phyloP scores from a whole-genome alignment of 495 filamentous ascomycete species.

The Evansstolkia leycettana region DNA sequence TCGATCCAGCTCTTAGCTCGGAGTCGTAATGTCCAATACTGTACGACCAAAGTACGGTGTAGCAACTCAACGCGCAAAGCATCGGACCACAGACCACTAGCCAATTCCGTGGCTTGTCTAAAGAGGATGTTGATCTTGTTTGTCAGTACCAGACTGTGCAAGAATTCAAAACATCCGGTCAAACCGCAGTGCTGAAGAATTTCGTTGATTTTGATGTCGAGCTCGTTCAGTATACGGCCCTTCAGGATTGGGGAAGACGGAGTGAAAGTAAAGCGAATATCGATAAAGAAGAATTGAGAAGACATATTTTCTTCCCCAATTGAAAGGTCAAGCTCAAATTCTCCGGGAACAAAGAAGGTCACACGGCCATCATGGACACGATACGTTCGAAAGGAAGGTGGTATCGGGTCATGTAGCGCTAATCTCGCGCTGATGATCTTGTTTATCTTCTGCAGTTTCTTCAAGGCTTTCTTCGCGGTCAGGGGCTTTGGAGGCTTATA shows the following conservation, averaged over 20 bases:
- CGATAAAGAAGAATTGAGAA: conserved; percentile 84
- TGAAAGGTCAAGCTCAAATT: conserved; percentile 88
- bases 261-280: conserved; percentile 72
- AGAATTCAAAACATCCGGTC: conserved; percentile 63
- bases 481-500: conserved; percentile 70
- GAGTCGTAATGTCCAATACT: conserved; percentile 70
- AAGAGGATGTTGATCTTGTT: conserved; percentile 73
- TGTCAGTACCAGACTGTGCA: conserved; percentile 77
- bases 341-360: conserved; percentile 68
- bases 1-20: conserved; percentile 79
- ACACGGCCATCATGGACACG: conserved; percentile 66
- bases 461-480: conserved; percentile 49
- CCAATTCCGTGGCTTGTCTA: conserved; percentile 61
- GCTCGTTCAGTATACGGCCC: conserved; percentile 39
- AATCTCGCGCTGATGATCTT: conserved; percentile 69
- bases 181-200: conserved; percentile 53
- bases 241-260: conserved; percentile 52
- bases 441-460: conserved; percentile 67
- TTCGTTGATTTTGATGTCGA: conserved; percentile 62
- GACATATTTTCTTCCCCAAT: conserved; percentile 68
- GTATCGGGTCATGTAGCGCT: conserved; percentile 63
- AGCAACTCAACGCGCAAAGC: conserved; percentile 61
- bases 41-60: conserved; percentile 67
- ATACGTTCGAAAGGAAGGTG: conserved; percentile 58
- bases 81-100: conserved; percentile 58